These are phyloP conservation scores for Rhizopogon rudus DNA, from an alignment of 768 basidiomycete species.

Conservation along the genomic window DNA sequence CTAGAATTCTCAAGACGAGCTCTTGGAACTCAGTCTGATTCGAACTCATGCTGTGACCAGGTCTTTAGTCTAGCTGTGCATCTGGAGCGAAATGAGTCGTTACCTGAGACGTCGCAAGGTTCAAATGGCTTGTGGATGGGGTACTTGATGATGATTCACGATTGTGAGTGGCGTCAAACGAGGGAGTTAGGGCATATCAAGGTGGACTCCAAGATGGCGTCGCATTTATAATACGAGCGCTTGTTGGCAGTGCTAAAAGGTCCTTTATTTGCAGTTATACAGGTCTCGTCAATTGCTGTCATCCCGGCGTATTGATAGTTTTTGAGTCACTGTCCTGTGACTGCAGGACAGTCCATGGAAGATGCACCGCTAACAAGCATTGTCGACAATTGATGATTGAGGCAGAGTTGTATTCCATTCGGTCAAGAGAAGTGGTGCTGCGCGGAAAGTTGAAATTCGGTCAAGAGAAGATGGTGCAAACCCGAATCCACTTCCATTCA, in stretches of 20 bases:
- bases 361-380: too few relatives aligned
- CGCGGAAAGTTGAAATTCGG: too few relatives aligned
- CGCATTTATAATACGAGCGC: not conserved
- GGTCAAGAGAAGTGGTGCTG: too few relatives aligned
- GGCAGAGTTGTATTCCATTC: too few relatives aligned
- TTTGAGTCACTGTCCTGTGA: too few relatives aligned
- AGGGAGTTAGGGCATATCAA: not conserved
- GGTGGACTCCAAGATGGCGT: not conserved
- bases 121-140: not conserved
- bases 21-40: not conserved
- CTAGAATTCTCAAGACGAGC: not conserved
- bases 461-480: too few relatives aligned
- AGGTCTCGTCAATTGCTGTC: too few relatives aligned
- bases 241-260: not conserved
- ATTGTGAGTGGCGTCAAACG: not conserved
- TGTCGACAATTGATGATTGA: too few relatives aligned
- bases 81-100: not conserved
- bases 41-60: not conserved
- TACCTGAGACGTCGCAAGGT: not conserved
- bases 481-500: too few relatives aligned
- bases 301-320: too few relatives aligned
- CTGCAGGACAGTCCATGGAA: too few relatives aligned
- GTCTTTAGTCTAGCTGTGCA: not conserved
- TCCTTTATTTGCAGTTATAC: not conserved
- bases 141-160: too few relatives aligned